Conservation (phyloP, 805 yeast species). For the Pichia heedii region DNA sequence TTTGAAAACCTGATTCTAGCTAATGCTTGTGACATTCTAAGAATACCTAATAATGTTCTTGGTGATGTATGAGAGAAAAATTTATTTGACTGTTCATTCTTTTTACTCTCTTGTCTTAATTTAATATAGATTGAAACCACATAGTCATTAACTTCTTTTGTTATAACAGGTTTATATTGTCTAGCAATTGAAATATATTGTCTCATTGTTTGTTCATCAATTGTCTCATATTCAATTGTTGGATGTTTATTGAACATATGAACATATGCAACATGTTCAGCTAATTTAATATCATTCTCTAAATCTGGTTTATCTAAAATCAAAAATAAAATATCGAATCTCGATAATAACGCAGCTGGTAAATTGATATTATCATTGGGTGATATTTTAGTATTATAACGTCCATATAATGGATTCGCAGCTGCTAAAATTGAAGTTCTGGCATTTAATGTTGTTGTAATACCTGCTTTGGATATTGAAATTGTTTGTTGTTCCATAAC, state of each 20-base stretch:
- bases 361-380: conserved; percentile 93
- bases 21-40: conserved; percentile 89
- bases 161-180: conserved; percentile 74
- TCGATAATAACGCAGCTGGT: conserved; percentile 91
- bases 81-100: conserved; percentile 63
- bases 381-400: conserved; percentile 82
- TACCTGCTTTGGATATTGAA: conserved; percentile 95
- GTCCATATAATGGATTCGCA: conserved; percentile 95
- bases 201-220: conserved; percentile 72
- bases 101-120: conserved; percentile 84
- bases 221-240: conserved; percentile 59
- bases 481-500: conserved; percentile 99
- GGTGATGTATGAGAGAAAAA: conserved; percentile 93
- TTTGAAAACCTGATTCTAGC: conserved; percentile 82
- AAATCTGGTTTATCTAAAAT: conserved; percentile 76
- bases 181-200: conserved; percentile 85
- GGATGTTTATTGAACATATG: conserved; percentile 93
- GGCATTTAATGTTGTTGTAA: conserved; percentile 91
- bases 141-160: conserved; percentile 75
- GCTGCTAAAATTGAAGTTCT: conserved; percentile 94
- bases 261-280: conserved; percentile 90
- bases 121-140: conserved; percentile 81
- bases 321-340: conserved; percentile 86
- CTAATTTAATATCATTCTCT: conserved; percentile 76
- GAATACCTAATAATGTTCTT: conserved; percentile 82